Evolutionary conservation across 1,284 basidiomycete genomes (phyloP), one percentile per base, ranked within the genome.

Genomic region (Anthracocystis walkeri): DNA sequence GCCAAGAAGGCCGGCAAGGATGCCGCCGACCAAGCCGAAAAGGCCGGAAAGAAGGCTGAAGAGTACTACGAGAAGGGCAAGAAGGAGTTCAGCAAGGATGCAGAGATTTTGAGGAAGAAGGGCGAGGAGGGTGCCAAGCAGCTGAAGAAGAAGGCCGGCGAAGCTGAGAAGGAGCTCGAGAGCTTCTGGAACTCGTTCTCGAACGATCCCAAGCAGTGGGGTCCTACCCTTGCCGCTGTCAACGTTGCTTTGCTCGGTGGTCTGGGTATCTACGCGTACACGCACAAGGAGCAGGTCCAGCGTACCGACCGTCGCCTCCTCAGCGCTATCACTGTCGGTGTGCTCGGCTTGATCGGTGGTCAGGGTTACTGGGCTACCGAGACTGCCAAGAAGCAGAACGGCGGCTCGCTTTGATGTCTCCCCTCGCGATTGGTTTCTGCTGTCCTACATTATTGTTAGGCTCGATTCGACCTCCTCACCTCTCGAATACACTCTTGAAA

Each of bases 251-350:
- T 84, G 6, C 73, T 84, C 21, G 82, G 79, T 45, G 81, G 82
- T 29, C 55, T 82, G 40, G 82, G 83, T 31, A 55, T 81, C 63
- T 82, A 77, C 58, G 83, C 79, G 14, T 84, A 84, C 82, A 75
- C 70, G 40, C 74, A 82, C 74, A 70, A 75, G 71, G 76, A 80
- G 48, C 52, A 83, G 57, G 72, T 77, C 33, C 59, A 77, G 55
- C 56, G 68, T 16, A 79, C 74, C 66, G 83, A 84, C 69, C 62
- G 73, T 23, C 58, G 76, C 23, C 53, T 84, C n/a, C 29, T 84
- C 31, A 75, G 65, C 44, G 81, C 82, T 31, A 65, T 69, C 48
- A 65, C 69, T 11, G 81, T 83, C 35, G 83, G 82, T 27, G 48
- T 83, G 21, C 71, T 75, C 18, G 70, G 72, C 48, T 54, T 84